phyloP scores from a whole-genome alignment of 1,284 basidiomycete species.

The Ganoderma boninense region DNA sequence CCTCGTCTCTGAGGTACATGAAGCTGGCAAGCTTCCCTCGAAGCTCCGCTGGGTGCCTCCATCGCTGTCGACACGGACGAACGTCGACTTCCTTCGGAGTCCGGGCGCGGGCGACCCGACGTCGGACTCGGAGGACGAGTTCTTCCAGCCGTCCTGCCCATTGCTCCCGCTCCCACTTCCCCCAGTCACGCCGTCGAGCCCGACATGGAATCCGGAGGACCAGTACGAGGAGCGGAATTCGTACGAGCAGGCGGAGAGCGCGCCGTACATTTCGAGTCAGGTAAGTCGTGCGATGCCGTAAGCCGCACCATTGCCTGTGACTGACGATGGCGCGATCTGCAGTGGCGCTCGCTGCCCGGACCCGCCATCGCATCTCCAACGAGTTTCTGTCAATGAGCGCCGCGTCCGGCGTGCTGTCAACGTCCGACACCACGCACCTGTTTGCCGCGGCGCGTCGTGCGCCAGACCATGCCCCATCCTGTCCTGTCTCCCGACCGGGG shows the following conservation, averaged over 20 bases:
- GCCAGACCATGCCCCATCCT: background rate
- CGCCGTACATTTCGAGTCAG: slow-evolving; percentile 48
- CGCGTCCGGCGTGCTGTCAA: background rate
- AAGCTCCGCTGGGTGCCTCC: slow-evolving; percentile 55
- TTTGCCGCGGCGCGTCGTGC: background rate
- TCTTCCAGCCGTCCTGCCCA: slow-evolving; percentile 41
- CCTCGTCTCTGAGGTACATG: slow-evolving; percentile 51
- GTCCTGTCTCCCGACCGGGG: background rate
- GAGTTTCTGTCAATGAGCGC: slow-evolving; percentile 31
- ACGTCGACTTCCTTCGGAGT: slow-evolving; percentile 40
- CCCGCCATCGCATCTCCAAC: slow-evolving; percentile 43
- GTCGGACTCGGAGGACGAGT: slow-evolving; percentile 45
- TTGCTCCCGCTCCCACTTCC: slow-evolving; percentile 43
- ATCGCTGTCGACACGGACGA: slow-evolving; percentile 44
- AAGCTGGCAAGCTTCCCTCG: slow-evolving; percentile 48
- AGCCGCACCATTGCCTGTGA: background rate
- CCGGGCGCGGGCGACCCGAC: slow-evolving; percentile 9
- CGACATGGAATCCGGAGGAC: slow-evolving; percentile 39
- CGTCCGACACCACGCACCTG: background rate
- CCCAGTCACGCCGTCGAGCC: slow-evolving; percentile 39
- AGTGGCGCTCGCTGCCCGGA: slow-evolving; percentile 48
- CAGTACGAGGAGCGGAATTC: slow-evolving; percentile 42
- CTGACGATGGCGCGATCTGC: slow-evolving; percentile 25
- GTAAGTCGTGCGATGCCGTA: slow-evolving; percentile 33
- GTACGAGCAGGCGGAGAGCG: slow-evolving; percentile 39